A percentile compares a stretch with the other conserved stretches of the same genome.
phyloP scores from a whole-genome alignment of 352 stramenopile genomes.

The Phytopythium vexans region DNA sequence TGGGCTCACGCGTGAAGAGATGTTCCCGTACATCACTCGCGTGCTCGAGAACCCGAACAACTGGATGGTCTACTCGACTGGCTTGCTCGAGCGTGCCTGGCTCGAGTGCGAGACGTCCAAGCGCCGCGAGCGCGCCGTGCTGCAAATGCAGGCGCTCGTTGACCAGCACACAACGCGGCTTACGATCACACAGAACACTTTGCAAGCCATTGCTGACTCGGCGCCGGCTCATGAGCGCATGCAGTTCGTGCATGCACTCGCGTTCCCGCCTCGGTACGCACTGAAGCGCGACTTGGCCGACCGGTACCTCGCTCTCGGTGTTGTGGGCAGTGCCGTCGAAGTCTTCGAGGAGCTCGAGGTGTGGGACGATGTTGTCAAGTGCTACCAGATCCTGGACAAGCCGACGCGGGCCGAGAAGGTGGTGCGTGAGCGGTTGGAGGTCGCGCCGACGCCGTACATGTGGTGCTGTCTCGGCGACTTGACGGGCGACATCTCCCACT shows the following conservation, averaged over 20 bases:
- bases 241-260: conserved; percentile 89
- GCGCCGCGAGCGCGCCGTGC: conserved; percentile 90
- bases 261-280: conserved; percentile 92
- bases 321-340: conserved; percentile 86
- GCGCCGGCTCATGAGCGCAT: conserved; percentile 90
- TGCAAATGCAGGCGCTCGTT: conserved; percentile 96
- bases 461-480: conserved; percentile 93
- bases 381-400: conserved; percentile 92
- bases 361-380: conserved; percentile 97
- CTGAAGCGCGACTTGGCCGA: conserved; percentile 93
- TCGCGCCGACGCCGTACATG: conserved; percentile 91
- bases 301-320: conserved; percentile 90
- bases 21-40: conserved; percentile 93
- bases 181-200: conserved; percentile 87
- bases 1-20: conserved; percentile 93
- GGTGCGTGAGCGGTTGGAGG: conserved; percentile 80
- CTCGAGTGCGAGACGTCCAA: conserved; percentile 94
- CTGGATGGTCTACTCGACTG: conserved; percentile 97
- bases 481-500: conserved; percentile 86
- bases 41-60: conserved; percentile 93
- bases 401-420: conserved; percentile 88
- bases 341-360: conserved; percentile 94
- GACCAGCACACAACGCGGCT: conserved; percentile 94
- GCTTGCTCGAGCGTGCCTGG: conserved; percentile 90
- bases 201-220: conserved; percentile 87